phyloP scores from a whole-genome alignment of 768 basidiomycete genomes.

The Mycena galopus region DNA sequence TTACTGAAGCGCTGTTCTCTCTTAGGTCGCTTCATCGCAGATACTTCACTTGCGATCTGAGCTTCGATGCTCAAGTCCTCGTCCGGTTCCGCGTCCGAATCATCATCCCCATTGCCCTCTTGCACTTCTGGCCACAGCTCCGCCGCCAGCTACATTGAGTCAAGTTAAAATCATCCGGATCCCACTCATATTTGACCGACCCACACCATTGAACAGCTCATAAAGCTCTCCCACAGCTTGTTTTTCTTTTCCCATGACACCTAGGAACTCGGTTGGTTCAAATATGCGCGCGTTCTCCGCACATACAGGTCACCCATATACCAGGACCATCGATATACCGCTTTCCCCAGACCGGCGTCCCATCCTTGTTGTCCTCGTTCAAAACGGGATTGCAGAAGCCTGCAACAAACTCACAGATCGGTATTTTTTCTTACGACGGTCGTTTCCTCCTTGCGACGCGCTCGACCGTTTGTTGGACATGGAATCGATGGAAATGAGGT shows the following conservation, averaged over 20 bases:
- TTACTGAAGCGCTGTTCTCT: conserved; percentile 75
- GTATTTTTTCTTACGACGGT: conserved; percentile 37
- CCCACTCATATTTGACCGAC: conserved; percentile 38
- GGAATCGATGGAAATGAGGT: conserved; percentile 9
- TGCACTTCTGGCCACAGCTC: conserved; percentile 75
- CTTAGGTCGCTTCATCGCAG: conserved; percentile 75
- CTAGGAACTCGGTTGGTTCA: conserved; percentile 40
- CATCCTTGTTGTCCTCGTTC: conserved; percentile 21
- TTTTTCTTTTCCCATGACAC: conserved; percentile 86
- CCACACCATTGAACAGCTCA: conserved; percentile 82
- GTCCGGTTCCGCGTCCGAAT: conserved; percentile 51
- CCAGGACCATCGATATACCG: conserved; percentile 83
- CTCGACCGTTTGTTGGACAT: conserved; percentile 31
- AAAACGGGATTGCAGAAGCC: background rate
- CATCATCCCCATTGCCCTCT: conserved; percentile 39
- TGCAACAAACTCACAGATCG: conserved; percentile 16
- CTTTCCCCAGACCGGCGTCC: conserved; percentile 62
- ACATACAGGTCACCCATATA: conserved; percentile 83
- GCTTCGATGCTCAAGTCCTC: conserved; percentile 71
- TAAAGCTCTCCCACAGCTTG: conserved; percentile 82
- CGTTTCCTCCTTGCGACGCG: conserved; percentile 31
- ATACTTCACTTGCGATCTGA: conserved; percentile 79
- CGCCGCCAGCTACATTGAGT: conserved; percentile 65
- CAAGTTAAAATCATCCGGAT: background rate
- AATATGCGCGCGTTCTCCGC: background rate